Evolutionary conservation across 805 yeast genomes (phyloP), one percentile per base, ranked within the genome.

Genomic region (Debaryomyces hansenii): DNA sequence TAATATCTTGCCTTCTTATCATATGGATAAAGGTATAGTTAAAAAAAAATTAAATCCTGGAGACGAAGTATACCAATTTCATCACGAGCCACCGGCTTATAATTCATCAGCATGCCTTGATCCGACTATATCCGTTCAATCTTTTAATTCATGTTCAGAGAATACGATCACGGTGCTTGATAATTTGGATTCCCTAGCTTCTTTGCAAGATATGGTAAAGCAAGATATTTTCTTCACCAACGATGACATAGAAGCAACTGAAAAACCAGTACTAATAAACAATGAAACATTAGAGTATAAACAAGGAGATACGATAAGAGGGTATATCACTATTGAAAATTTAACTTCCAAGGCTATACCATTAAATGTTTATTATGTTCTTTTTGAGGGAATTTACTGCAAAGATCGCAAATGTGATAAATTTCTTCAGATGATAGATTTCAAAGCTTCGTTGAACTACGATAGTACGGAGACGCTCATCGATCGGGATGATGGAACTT

Each of bases 301-400:
- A 8, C 79, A 82, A 3, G 84, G 85, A 14, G 87, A 83, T 54
- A 66, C 69, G 27, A 66, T 83, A 9, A 70, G 76, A 51, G 88
- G 88, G 0, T 77, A 72, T 50, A 63, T 71, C 8, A 52, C 58
- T 0, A 58, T 75, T 28, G 64, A 66, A 42, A 79, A 78, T 53
- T 63, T 53, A 9, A 58, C 76, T 3, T 21, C 53, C 0, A 49
- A 59, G n/a, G 64, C 70, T 0, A 60, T 82, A 15, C 75, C 75
- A 2, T 83, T 82, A 54, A 82, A 81, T 51, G 78, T 76, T 78
- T 75, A 82, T 55, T 65, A 75, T 34, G 75, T 78, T 9, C 64
- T 79, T 1, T 57, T 79, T 16, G 83, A 79, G 50, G 83, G 83
- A 2, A 58, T 9, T 9, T 33, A 33, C 15, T 24, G 15, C 28